phyloP scores from a whole-genome alignment of 345 rosid species.

The Citropsis articulata region DNA sequence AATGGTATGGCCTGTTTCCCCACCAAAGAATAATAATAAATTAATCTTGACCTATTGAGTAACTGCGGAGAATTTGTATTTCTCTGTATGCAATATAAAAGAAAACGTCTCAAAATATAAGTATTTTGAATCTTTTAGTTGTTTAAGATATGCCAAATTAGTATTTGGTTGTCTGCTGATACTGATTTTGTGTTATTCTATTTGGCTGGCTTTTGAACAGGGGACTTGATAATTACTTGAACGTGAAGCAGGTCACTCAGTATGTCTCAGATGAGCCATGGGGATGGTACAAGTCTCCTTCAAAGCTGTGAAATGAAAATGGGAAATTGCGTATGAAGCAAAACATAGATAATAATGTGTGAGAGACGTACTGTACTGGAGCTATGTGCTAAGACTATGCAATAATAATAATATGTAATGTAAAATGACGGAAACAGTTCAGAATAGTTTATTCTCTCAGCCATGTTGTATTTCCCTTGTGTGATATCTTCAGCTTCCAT shows the following conservation, averaged over 20 bases:
- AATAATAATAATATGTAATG: background rate
- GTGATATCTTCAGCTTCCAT: background rate
- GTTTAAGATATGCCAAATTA: background rate
- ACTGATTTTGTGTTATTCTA: background rate
- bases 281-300: slow-evolving; percentile 89
- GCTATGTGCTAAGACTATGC: background rate
- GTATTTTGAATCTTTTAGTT: background rate
- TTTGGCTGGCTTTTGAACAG: slow-evolving; percentile 27
- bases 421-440: background rate
- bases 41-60: background rate
- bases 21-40: background rate
- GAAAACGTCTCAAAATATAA: background rate
- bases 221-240: slow-evolving; percentile 92
- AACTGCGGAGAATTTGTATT: background rate
- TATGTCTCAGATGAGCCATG: slow-evolving; percentile 77
- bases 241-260: slow-evolving; percentile 88
- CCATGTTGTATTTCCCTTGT: background rate
- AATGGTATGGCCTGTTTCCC: slow-evolving; percentile 54
- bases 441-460: background rate
- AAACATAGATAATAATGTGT: background rate
- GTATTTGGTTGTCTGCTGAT: background rate
- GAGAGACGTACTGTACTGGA: background rate
- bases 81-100: background rate
- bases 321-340: background rate
- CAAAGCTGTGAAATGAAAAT: slow-evolving; percentile 48